Conservation (phyloP, 768 basidiomycete species). For the Strobilomyces echinocephalus region DNA sequence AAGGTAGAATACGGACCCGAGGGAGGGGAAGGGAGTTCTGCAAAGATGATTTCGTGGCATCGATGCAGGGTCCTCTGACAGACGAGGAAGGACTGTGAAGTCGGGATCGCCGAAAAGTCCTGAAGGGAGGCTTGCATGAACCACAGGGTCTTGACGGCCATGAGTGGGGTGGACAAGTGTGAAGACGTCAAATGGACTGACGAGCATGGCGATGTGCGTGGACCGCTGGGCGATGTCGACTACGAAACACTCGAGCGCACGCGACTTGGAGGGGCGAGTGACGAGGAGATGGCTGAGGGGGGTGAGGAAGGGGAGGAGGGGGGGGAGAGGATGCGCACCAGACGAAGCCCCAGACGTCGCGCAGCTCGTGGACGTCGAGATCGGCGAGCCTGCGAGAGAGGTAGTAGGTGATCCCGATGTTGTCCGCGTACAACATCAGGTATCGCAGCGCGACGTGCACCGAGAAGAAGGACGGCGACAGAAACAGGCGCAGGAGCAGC, state of each 20-base stretch:
- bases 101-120: slow-evolving; percentile 54
- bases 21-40: slow-evolving; percentile 67
- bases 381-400: slow-evolving; percentile 69
- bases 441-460: slow-evolving; percentile 92
- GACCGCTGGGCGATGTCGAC: slow-evolving; percentile 84
- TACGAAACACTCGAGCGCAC: slow-evolving; percentile 92
- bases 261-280: slow-evolving; percentile 85
- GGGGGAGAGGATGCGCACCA: slow-evolving; percentile 46
- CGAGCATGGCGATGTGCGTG: slow-evolving; percentile 93
- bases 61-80: slow-evolving; percentile 88
- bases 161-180: slow-evolving; percentile 11
- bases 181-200: slow-evolving; percentile 44
- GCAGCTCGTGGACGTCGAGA: slow-evolving; percentile 64
- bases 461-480: slow-evolving; percentile 88
- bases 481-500: slow-evolving; percentile 84
- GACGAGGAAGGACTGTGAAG: slow-evolving; percentile 77
- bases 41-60: slow-evolving; percentile 96
- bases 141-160: slow-evolving; percentile 75
- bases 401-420: slow-evolving; percentile 90
- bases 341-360: slow-evolving; percentile 87
- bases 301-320: not conserved
- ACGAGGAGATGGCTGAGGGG: slow-evolving; percentile 82
- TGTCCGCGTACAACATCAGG: slow-evolving; percentile 73
- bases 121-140: slow-evolving; percentile 95
- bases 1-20: slow-evolving; percentile 65